Evolutionary conservation across 1,284 basidiomycete genomes (phyloP).

Genomic region (Taiwanofungus camphoratus): DNA sequence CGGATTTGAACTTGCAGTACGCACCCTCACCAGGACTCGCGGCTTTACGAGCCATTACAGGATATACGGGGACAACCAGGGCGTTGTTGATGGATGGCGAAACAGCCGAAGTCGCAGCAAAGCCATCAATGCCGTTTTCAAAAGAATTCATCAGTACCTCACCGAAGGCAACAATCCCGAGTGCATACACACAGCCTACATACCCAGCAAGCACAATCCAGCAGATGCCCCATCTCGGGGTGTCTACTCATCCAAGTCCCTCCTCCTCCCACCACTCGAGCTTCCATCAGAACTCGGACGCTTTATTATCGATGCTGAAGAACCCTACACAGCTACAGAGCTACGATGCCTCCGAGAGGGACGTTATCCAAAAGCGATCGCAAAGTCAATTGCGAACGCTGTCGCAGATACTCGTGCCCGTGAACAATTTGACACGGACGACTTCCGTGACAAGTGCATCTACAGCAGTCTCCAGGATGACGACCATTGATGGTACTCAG

Average conservation of each 20-base stretch:
- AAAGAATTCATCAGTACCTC: conserved; percentile 12
- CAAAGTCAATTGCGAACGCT: not conserved
- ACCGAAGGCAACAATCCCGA: not conserved
- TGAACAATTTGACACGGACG: not conserved
- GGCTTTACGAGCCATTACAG: conserved; percentile 5
- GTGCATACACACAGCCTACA: conserved; percentile 17
- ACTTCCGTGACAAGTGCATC: not conserved
- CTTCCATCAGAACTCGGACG: conserved; percentile 12
- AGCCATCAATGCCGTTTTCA: conserved; percentile 23
- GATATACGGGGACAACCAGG: conserved; percentile 25
- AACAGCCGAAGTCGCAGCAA: conserved; percentile 17
- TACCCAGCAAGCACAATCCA: conserved; percentile 30
- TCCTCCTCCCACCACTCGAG: conserved; percentile 15
- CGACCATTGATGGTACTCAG: not conserved
- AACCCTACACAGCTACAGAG: not conserved
- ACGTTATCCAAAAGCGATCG: not conserved
- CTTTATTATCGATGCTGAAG: not conserved
- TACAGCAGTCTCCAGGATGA: not conserved
- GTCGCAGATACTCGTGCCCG: not conserved
- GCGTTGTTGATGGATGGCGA: conserved; percentile 25
- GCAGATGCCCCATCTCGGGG: conserved; percentile 37
- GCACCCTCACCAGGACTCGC: conserved; percentile 12
- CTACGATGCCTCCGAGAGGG: not conserved
- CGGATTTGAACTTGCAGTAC: conserved; percentile 33
- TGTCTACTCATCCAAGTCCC: conserved; percentile 13